Percentiles rank a stretch among this genome's conserved stretches.
phyloP scores from a whole-genome alignment of 2,329 filamentous ascomycete genomes.

The Xylaria multiplex region DNA sequence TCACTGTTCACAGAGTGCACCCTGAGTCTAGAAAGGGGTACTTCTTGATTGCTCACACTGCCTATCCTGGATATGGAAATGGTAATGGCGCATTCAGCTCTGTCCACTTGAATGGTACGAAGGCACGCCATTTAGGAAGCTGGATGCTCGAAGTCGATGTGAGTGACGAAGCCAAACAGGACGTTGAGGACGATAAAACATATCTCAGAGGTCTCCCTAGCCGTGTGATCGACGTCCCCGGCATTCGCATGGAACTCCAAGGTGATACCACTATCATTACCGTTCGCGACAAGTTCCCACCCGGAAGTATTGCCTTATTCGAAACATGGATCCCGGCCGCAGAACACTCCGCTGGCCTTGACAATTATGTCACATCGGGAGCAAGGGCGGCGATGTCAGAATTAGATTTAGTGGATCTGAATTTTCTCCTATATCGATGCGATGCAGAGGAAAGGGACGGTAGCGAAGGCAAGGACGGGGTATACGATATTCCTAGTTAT shows the following conservation, averaged over 20 bases:
- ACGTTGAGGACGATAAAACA: constrained; percentile 73
- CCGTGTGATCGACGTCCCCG: constrained; percentile 77
- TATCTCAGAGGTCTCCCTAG: constrained; percentile 86
- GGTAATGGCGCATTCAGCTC: constrained; percentile 83
- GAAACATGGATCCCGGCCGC: constrained; percentile 94
- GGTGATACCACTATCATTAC: constrained; percentile 81
- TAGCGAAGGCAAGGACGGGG: constrained; percentile 83
- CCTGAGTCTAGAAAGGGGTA: constrained; percentile 92
- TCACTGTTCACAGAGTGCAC: constrained; percentile 95
- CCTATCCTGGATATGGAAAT: constrained; percentile 89
- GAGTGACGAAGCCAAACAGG: constrained; percentile 73
- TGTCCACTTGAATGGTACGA: constrained; percentile 83
- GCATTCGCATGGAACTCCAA: constrained; percentile 76
- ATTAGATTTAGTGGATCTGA: constrained; percentile 82
- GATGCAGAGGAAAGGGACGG: constrained; percentile 87
- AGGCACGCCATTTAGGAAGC: constrained; percentile 84
- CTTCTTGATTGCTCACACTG: constrained; percentile 95
- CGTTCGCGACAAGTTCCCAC: constrained; percentile 84
- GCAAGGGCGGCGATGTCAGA: constrained; percentile 80
- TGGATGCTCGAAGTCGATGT: constrained; percentile 92
- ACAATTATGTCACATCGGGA: constrained; percentile 85
- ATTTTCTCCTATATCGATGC: constrained; percentile 90
- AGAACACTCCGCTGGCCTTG: constrained; percentile 84
- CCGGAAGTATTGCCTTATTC: constrained; percentile 93
- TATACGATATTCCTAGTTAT: constrained; percentile 85